Conservation (phyloP, 257 asterid genomes). For the Scutellaria barbata region DNA sequence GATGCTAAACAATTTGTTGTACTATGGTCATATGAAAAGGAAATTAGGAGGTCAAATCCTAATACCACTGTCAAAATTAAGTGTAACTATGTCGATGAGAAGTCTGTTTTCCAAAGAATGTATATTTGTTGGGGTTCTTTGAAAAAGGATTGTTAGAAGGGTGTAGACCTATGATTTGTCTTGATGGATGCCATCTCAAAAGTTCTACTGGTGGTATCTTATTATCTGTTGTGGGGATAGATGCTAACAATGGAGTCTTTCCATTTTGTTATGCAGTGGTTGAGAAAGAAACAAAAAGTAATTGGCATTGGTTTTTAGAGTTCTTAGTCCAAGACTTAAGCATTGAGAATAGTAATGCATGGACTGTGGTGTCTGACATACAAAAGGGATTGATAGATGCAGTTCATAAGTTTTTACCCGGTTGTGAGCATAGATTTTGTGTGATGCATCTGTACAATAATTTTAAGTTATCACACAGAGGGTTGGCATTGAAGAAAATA, state of each 20-base stretch:
- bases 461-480: background rate
- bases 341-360: background rate
- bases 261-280: background rate
- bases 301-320: background rate
- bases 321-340: background rate
- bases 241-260: background rate
- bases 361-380: background rate
- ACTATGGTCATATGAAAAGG: too few species aligned
- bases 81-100: too few species aligned
- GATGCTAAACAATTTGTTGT: too few species aligned
- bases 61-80: too few species aligned
- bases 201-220: background rate
- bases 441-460: background rate
- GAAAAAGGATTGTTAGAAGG: too few species aligned
- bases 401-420: background rate
- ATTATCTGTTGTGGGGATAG: background rate
- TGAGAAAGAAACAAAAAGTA: background rate
- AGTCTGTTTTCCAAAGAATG: too few species aligned
- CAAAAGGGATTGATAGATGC: slow-evolving; percentile 7
- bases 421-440: background rate
- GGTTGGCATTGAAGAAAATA: background rate
- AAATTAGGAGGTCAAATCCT: too few species aligned
- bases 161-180: too few species aligned
- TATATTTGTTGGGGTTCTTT: too few species aligned
- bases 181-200: too few species aligned